A percentile compares a stretch with the other conserved stretches of the same genome.
These are phyloP conservation scores for Chloris gayana DNA, from an alignment of 176 grass and related monocot species.

Conservation along the genomic window DNA sequence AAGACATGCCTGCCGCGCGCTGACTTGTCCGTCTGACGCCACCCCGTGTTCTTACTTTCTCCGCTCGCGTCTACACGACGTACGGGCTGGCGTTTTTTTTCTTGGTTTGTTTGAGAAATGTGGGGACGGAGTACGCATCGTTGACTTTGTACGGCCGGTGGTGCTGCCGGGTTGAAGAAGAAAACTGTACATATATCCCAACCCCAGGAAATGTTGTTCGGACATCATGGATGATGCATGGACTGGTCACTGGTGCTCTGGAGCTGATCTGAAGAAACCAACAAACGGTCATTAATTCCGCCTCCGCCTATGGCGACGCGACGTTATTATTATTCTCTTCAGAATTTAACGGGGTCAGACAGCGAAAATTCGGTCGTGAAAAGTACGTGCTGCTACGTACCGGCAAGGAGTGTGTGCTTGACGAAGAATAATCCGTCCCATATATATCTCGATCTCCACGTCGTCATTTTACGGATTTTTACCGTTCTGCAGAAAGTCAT, in stretches of 20 bases:
- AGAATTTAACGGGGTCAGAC: slow-evolving; percentile 4
- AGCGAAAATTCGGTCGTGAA: slow-evolving; percentile 9
- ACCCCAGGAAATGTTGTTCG: slow-evolving; percentile 12
- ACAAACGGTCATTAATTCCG: not conserved
- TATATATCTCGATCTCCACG: too few relatives aligned
- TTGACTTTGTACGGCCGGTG: slow-evolving; percentile 43
- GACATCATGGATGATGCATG: not conserved
- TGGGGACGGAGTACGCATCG: not conserved
- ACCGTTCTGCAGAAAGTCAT: not conserved
- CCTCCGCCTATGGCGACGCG: too few relatives aligned
- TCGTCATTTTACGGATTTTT: not conserved
- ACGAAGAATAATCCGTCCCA: not conserved
- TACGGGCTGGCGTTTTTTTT: too few relatives aligned
- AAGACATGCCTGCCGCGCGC: not conserved
- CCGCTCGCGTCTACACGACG: not conserved
- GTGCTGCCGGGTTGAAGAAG: slow-evolving; percentile 24
- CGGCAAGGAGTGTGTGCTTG: not conserved
- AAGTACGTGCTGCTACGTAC: not conserved
- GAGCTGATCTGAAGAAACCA: not conserved
- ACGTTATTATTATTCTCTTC: not conserved
- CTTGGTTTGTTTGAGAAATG: not conserved
- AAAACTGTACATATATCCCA: too few relatives aligned
- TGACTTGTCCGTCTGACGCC: slow-evolving; percentile 21
- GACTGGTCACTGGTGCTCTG: too few relatives aligned
- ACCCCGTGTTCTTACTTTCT: slow-evolving; percentile 11